phyloP scores from a whole-genome alignment of 2,329 filamentous ascomycete species.

The Sphaerulina populicola region DNA sequence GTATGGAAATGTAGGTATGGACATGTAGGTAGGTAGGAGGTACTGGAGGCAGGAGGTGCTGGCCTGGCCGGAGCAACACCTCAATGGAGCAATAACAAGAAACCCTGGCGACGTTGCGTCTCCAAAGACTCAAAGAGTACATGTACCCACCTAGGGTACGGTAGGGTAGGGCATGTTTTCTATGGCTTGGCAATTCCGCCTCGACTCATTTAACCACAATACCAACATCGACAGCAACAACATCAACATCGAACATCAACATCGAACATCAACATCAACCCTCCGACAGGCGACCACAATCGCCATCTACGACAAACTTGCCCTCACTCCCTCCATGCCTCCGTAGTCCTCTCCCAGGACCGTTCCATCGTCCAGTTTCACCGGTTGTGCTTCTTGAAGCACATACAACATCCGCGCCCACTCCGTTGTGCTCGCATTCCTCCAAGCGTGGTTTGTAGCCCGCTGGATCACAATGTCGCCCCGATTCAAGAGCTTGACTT shows the following conservation, averaged over 20 bases:
- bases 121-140: not conserved
- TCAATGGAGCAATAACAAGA: not conserved
- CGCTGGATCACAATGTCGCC: constrained; percentile 33
- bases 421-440: constrained; percentile 17
- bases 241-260: not conserved
- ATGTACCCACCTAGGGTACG: too few relatives aligned
- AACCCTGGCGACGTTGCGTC: not conserved
- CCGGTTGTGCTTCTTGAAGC: constrained; percentile 3
- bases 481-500: constrained; percentile 27
- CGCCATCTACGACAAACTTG: not conserved
- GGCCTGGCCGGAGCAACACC: too few relatives aligned
- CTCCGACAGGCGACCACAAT: not conserved
- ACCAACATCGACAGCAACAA: not conserved
- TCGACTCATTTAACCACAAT: not conserved
- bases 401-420: constrained; percentile 17
- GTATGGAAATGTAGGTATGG: too few relatives aligned
- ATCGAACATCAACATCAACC: not conserved
- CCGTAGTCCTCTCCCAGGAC: constrained; percentile 7
- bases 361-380: not conserved
- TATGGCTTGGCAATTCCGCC: not conserved
- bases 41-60: too few relatives aligned
- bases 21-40: too few relatives aligned
- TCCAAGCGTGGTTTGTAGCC: constrained; percentile 22
- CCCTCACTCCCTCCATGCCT: constrained; percentile 1
- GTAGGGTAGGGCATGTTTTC: not conserved